Base-by-base conservation (phyloP, 2,329 filamentous ascomycete genomes). In the Penicillium sp. region DNA sequence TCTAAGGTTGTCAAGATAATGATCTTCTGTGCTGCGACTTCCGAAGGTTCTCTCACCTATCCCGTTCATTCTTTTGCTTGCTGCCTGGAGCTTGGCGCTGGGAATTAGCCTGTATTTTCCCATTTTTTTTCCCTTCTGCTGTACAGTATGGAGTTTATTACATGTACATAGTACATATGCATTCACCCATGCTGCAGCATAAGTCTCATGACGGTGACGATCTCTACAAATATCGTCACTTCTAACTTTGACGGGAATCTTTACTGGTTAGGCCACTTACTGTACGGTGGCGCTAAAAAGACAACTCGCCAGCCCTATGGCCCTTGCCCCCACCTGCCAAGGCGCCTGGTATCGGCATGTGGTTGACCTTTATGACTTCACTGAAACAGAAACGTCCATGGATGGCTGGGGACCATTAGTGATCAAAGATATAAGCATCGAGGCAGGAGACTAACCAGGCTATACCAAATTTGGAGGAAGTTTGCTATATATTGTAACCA, bases 81-180 rank as follows among this genome's bases (percentile, higher is more conserved):
- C 49, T 66, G 63, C 63, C 63, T 66, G 36, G 61, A 54, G 19
- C 59, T 61, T 61, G 59, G 59, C 59, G 45, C 56, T 31, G 14
- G 19, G 36, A 10, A 49, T 17, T 37, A 43, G 17, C 43, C 55
- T 60, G 51, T 50, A 58, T 30, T 44, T 47, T 25, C 9, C 33
- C 56, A 33, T 19, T 38, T 5, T 36, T 28, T 19, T 17, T 22
- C 12, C 10, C 14, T 26, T 33, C 12, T 51, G 7, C 16, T 9
- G 44, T 35, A 31, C 30, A 12, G 12, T 44, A 33, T n/a, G 5
- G 28, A 31, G 17, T 47, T 26, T 36, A 7, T 47, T 47, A n/a
- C 19, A 12, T 36, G 17, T 30, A 22, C 28, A 25, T 45, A 33
- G 6, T 43, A 45, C 31, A 11, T 22, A 22, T 3, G 17, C 33